Evolutionary conservation across 345 rosid species (phyloP).

Genomic region (Eucalyptus sideroxylon): DNA sequence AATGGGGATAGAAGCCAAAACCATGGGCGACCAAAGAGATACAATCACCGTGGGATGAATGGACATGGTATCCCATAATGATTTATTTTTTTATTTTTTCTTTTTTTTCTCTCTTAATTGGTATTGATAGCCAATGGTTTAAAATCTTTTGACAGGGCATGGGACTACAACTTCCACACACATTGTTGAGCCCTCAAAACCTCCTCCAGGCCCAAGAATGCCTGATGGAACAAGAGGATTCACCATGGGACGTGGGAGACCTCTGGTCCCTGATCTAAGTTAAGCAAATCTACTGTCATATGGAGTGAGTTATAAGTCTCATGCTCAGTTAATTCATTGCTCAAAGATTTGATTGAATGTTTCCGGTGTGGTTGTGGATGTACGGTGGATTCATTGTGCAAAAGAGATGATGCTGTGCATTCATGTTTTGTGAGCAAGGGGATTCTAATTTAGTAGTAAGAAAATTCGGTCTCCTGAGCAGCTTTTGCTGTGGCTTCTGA

Average conservation of each 20-base stretch:
- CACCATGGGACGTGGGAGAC: conserved; percentile 83
- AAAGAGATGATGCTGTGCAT: background rate
- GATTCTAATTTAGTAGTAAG: background rate
- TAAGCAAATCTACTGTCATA: background rate
- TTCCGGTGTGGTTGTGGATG: background rate
- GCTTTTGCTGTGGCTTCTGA: background rate
- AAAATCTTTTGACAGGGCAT: conserved; percentile 33
- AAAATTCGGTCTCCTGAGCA: background rate
- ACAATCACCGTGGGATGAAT: conserved; percentile 30
- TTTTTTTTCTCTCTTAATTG: background rate
- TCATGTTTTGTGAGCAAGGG: background rate
- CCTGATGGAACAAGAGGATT: conserved; percentile 98
- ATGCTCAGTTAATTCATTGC: background rate
- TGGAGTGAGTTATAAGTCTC: background rate
- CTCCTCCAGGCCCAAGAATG: conserved; percentile 97
- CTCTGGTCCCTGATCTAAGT: conserved; percentile 6
- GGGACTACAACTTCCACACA: conserved; percentile 37
- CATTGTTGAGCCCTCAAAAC: conserved; percentile 42
- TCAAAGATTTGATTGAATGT: background rate
- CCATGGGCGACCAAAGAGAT: conserved; percentile 42
- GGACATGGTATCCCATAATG: conserved; percentile 23
- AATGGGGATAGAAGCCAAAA: conserved; percentile 38
- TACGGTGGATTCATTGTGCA: background rate
- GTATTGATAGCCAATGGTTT: background rate
- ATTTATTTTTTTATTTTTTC: background rate